Evolutionary conservation across 2,329 filamentous ascomycete genomes (phyloP).

Genomic region (Pseudogymnoascus sp.): DNA sequence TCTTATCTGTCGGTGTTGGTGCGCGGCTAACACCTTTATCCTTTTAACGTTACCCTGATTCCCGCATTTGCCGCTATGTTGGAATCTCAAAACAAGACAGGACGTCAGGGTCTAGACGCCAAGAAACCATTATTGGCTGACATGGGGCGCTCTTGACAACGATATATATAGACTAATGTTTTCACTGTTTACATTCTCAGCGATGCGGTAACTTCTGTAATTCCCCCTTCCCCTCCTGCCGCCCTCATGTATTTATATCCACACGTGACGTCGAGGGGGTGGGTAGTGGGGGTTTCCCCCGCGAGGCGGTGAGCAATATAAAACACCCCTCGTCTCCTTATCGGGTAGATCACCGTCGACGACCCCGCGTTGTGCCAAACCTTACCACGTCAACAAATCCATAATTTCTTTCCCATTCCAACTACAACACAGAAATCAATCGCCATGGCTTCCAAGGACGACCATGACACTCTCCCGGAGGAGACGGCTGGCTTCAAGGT

Average conservation of each 20-base stretch:
- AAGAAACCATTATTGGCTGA: background rate
- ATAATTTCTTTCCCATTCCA: slow-evolving; percentile 12
- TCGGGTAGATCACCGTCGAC: background rate
- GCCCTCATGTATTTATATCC: slow-evolving; percentile 5
- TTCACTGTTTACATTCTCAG: background rate
- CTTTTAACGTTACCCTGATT: background rate
- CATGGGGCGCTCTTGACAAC: background rate
- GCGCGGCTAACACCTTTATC: slow-evolving; percentile 7
- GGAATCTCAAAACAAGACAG: background rate
- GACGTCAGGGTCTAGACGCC: background rate
- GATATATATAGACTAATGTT: background rate
- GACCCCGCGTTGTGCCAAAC: slow-evolving; percentile 8
- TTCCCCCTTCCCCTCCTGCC: background rate
- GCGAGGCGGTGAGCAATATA: slow-evolving; percentile 10
- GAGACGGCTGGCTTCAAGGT: slow-evolving; percentile 96
- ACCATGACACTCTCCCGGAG: slow-evolving; percentile 79
- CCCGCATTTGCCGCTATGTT: background rate
- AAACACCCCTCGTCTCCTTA: slow-evolving; percentile 11
- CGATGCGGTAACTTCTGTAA: background rate
- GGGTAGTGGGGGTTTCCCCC: slow-evolving; percentile 1
- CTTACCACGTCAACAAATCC: slow-evolving; percentile 9
- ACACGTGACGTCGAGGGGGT: slow-evolving; percentile 5
- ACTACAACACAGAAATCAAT: slow-evolving; percentile 20
- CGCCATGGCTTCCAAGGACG: slow-evolving; percentile 55
- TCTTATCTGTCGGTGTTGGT: background rate